Base-by-base conservation (phyloP, 495 filamentous ascomycete species). In the Astrocystis sublimbata region DNA sequence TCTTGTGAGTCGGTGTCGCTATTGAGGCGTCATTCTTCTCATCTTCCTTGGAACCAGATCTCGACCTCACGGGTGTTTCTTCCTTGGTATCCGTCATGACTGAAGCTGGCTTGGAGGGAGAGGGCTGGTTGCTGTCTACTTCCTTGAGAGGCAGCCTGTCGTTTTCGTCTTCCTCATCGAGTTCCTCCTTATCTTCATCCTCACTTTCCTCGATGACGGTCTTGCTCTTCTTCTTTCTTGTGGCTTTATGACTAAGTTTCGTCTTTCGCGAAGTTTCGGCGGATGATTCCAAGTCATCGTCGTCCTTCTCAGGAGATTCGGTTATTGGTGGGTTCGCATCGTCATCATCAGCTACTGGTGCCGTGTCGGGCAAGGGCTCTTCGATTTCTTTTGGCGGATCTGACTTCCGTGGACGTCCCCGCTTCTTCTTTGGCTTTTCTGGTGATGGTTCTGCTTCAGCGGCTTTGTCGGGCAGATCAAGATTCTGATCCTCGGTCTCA, bases 381-480 rank as follows among this genome's bases (percentile, higher is more conserved):
- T 35, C 43, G 31, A 58, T 58, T 13, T 36, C n/a, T 19, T 70
- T 70, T 12, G 55, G 43, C 6, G 47, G 26, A 24, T 64, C 67
- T 30, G 67, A 62, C 51, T 72, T 72, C 19, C 67, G 65, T 24
- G 67, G 63, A 6, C 63, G 62, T n/a, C 67, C 67, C 42, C 70
- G 54, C 60, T 63, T 68, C 59, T 66, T 72, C 63, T 70, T 70
- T 13, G 65, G 51, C 6, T 70, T 70, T 19, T 55, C 56, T 40
- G 50, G 40, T 46, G 61, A 49, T 21, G 26, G 33, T 46, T 53
- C 63, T 6, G 40, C 35, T 28, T 68, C 61, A 4, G 54, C n/a
- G 10, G 19, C 17, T 36, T 45, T 26, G 17, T 35, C 6, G 8
- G 50, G 23, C 10, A 15, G 0, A 10, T 24, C 33, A 4, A 40